Conservation (phyloP, 345 rosid species). For the Hirschfeldia incana region DNA sequence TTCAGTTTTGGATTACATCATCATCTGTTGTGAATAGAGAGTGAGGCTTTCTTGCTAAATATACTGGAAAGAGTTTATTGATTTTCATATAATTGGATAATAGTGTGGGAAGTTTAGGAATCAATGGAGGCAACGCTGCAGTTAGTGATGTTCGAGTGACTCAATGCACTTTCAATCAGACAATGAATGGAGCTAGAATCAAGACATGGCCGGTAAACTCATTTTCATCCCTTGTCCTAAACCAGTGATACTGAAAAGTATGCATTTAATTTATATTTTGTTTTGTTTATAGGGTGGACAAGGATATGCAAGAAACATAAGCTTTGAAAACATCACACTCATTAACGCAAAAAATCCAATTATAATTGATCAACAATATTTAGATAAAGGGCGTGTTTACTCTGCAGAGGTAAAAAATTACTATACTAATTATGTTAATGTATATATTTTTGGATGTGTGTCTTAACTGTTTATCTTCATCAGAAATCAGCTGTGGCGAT, state of each 20-base stretch:
- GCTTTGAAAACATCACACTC: conserved; percentile 27
- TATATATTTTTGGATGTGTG: not conserved
- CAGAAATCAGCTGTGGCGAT: conserved; percentile 30
- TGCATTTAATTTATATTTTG: not conserved
- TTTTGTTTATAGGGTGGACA: conserved; percentile 22
- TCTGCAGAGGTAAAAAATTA: not conserved
- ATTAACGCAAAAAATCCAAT: conserved; percentile 30
- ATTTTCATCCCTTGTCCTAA: not conserved
- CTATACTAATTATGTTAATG: not conserved
- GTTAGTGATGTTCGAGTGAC: conserved; percentile 29
- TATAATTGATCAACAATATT: conserved; percentile 29
- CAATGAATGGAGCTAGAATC: conserved; percentile 36
- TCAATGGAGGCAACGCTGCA: not conserved
- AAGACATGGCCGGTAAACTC: conserved; percentile 29
- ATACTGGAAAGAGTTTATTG: not conserved
- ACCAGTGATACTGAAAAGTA: not conserved
- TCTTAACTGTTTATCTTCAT: not conserved
- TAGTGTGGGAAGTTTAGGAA: conserved; percentile 36
- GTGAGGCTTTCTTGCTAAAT: not conserved
- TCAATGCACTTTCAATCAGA: conserved; percentile 28
- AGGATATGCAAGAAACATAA: conserved; percentile 32
- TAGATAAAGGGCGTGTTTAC: not conserved
- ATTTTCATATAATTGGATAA: not conserved
- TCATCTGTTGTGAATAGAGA: not conserved
- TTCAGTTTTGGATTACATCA: not conserved